These are phyloP conservation scores for Acanthamoeba castellanii DNA, from an alignment of 208 protist genomes.

Conservation along the genomic window DNA sequence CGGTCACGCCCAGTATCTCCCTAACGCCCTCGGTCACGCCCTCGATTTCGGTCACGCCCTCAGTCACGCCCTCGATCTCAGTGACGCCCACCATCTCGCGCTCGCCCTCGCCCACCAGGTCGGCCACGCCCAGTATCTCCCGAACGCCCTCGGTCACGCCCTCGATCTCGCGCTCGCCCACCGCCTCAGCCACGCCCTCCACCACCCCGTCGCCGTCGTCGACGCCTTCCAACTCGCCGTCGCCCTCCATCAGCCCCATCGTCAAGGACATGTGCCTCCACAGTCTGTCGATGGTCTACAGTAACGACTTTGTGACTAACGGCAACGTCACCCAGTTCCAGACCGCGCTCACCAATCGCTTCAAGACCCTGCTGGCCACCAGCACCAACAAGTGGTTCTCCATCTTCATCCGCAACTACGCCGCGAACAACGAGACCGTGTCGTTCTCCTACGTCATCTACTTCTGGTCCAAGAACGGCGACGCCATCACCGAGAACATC, in stretches of 20 bases:
- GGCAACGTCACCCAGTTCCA: slow-evolving; percentile 2
- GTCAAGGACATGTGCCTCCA: slow-evolving; percentile 20
- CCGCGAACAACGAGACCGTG: neutral
- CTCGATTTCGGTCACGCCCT: neutral
- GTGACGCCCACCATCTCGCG: neutral
- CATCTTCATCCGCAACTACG: neutral
- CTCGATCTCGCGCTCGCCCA: neutral
- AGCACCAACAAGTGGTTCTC: slow-evolving; percentile 19
- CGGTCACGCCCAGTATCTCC: neutral
- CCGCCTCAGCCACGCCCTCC: neutral
- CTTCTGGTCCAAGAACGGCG: neutral
- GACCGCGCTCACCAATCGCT: neutral
- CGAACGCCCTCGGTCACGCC: too few species aligned
- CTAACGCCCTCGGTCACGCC: neutral
- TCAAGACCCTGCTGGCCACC: neutral
- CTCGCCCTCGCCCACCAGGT: neutral
- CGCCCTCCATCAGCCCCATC: slow-evolving; percentile 11
- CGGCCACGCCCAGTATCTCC: neutral
- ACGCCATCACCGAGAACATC: neutral
- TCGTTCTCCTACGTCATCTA: neutral
- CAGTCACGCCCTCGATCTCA: neutral
- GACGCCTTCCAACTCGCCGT: neutral
- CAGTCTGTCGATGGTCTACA: neutral
- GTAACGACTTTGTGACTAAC: neutral
- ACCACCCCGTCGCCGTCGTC: neutral